Evolutionary conservation across 257 asterid species (phyloP).

Genomic region (Fraxinus pennsylvanica): DNA sequence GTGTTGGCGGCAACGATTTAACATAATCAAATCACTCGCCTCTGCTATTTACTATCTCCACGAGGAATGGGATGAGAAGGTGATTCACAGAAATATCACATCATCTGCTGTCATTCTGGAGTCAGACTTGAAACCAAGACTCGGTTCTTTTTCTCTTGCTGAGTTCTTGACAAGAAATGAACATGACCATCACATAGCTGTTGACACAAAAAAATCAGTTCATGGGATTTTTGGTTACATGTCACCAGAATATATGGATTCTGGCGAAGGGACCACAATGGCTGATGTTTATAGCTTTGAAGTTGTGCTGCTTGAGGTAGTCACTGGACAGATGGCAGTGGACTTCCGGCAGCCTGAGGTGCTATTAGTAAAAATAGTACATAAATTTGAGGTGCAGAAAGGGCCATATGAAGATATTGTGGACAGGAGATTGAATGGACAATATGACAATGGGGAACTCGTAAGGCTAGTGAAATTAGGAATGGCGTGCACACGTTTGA

Average conservation of each 20-base stretch:
- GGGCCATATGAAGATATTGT: slow-evolving; percentile 55
- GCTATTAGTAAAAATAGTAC: slow-evolving; percentile 57
- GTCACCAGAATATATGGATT: slow-evolving; percentile 75
- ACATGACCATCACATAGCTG: slow-evolving; percentile 52
- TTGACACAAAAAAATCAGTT: slow-evolving; percentile 55
- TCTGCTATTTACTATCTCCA: slow-evolving; percentile 84
- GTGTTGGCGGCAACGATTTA: slow-evolving; percentile 65
- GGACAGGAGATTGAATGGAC: slow-evolving; percentile 67
- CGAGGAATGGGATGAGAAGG: slow-evolving; percentile 99
- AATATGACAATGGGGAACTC: slow-evolving; percentile 55
- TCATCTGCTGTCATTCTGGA: slow-evolving; percentile 78
- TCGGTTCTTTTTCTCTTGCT: slow-evolving; percentile 84
- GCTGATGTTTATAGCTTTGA: slow-evolving; percentile 94
- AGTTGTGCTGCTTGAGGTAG: slow-evolving; percentile 76
- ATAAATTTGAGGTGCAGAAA: slow-evolving; percentile 44
- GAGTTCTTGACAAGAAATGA: slow-evolving; percentile 85
- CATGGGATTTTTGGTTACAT: slow-evolving; percentile 87
- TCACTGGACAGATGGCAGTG: slow-evolving; percentile 76
- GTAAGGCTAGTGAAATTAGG: slow-evolving; percentile 69
- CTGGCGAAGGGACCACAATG: slow-evolving; percentile 79
- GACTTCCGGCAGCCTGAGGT: slow-evolving; percentile 69
- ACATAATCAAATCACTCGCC: slow-evolving; percentile 72
- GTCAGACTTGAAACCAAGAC: slow-evolving; percentile 78
- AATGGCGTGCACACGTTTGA: slow-evolving; percentile 68
- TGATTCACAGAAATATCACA: slow-evolving; percentile 82